Conservation (phyloP, 805 yeast species). For the Candida schatavii region DNA sequence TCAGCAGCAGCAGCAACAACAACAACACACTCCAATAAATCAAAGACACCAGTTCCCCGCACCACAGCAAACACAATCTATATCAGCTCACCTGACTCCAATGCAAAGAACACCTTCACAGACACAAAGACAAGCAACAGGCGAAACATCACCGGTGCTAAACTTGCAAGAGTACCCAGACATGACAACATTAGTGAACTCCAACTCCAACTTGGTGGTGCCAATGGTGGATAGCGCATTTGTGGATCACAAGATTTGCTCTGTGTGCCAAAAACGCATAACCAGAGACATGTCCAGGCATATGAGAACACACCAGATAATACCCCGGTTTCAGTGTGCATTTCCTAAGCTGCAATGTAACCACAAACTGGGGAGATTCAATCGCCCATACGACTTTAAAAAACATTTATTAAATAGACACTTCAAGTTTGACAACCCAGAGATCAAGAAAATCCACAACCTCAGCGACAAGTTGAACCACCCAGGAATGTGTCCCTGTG, state of each 20-base stretch:
- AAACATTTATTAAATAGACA: conserved; percentile 63
- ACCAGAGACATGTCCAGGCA: conserved; percentile 63
- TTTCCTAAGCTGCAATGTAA: conserved; percentile 54
- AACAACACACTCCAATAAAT: neutral
- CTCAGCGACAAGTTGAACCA: conserved; percentile 50
- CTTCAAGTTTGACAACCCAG: conserved; percentile 50
- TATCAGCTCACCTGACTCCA: neutral
- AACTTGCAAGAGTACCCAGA: conserved; percentile 30
- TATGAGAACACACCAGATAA: conserved; percentile 57
- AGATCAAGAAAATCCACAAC: conserved; percentile 44
- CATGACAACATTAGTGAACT: conserved; percentile 36
- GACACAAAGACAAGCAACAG: neutral
- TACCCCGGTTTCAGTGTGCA: conserved; percentile 55
- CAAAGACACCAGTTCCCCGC: neutral
- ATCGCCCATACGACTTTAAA: conserved; percentile 66
- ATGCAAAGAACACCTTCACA: neutral
- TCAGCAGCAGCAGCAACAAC: neutral
- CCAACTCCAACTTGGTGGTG: conserved; percentile 27
- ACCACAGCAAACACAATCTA: neutral
- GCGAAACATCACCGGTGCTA: neutral
- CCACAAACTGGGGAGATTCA: conserved; percentile 61
- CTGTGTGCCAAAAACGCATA: conserved; percentile 51
- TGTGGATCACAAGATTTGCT: conserved; percentile 44
- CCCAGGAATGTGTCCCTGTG: conserved; percentile 51
- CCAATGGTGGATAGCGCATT: conserved; percentile 38